A percentile compares a stretch with the other conserved stretches of the same genome.
phyloP scores from a whole-genome alignment of 2,329 filamentous ascomycete genomes.

The Neofusicoccum ribis region DNA sequence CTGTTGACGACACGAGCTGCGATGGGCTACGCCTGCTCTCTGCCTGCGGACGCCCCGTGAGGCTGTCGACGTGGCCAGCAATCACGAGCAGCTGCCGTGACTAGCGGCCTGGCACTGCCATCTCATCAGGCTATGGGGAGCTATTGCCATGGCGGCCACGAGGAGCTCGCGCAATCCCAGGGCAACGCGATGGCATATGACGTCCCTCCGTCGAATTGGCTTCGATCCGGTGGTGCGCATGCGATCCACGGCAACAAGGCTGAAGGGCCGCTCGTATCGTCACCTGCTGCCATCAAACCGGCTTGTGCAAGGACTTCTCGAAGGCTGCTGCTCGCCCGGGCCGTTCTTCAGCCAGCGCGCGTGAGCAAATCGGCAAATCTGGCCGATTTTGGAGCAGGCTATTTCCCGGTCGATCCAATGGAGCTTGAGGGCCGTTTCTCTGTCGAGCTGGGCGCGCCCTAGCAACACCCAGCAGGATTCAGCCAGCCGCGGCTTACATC shows the following conservation, averaged over 20 bases:
- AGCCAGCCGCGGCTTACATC: conserved; percentile 14
- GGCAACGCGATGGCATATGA: conserved; percentile 11
- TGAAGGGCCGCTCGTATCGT: neutral
- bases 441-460: conserved; percentile 4
- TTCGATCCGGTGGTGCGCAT: neutral
- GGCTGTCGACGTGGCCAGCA: neutral
- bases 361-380: conserved; percentile 15
- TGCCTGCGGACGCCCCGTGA: neutral
- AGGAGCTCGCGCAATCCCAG: conserved; percentile 8
- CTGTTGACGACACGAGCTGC: conserved; percentile 8
- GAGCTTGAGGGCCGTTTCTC: conserved; percentile 9
- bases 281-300: conserved; percentile 6
- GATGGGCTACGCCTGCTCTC: neutral
- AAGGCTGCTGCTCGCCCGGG: neutral
- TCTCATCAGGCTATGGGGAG: neutral
- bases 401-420: conserved; percentile 15
- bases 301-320: conserved; percentile 16
- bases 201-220: neutral
- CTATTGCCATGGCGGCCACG: conserved; percentile 3
- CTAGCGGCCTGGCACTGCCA: neutral
- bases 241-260: conserved; percentile 18
- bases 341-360: conserved; percentile 15
- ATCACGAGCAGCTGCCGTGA: neutral
- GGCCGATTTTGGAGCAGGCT: conserved; percentile 9
- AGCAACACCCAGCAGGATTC: conserved; percentile 17